Base-by-base conservation (phyloP, 2,329 filamentous ascomycete genomes). In the Berkeleyomyces basicola region DNA sequence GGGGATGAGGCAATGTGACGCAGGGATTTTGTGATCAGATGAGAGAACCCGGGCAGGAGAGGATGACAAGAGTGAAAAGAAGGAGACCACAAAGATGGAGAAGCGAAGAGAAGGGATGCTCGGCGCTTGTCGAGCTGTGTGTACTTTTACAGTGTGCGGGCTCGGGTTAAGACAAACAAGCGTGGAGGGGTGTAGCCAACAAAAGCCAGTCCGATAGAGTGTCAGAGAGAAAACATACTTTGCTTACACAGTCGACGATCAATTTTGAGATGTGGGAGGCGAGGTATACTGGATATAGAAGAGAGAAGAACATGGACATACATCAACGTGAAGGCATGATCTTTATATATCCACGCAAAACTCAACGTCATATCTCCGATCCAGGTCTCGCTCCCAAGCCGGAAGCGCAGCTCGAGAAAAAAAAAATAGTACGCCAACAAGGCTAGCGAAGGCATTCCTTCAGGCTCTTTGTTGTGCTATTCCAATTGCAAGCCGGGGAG, bases 21-120 rank as follows among this genome's bases (percentile, higher is more conserved):
- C 51, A 60, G 51, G 59, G 59, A 63, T 63, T 57, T 42, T 44
- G 57, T 63, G 61, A 59, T 47, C 55, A 63, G 57, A 44, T 40
- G 44, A 51, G 55, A 39, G 31, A n/a, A 63, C 51, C 36, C 51
- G 36, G 23, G 33, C 23, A 53, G 33, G 49, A 53, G 49, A 37
- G 36, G 31, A 16, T 16, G 37, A 33, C 36, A 37, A 55, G 23
- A 36, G 51, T 36, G n/a, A 55, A 55, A 55, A 39, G 33, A 55
- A 55, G 36, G 51, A 55, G 51, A 36, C 51, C 51, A 55, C 51
- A 55, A 39, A 36, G 36, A 23, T 51, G 46, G 43, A 63, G 55
- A 63, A 63, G 46, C 61, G 61, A 59, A 47, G 44, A 42, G 14
- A 49, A 23, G 46, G 31, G 46, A 9, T 7, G 51, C 33, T 14